Conservation (phyloP, 352 stramenopile genomes). For the Phytophthora tentaculata region DNA sequence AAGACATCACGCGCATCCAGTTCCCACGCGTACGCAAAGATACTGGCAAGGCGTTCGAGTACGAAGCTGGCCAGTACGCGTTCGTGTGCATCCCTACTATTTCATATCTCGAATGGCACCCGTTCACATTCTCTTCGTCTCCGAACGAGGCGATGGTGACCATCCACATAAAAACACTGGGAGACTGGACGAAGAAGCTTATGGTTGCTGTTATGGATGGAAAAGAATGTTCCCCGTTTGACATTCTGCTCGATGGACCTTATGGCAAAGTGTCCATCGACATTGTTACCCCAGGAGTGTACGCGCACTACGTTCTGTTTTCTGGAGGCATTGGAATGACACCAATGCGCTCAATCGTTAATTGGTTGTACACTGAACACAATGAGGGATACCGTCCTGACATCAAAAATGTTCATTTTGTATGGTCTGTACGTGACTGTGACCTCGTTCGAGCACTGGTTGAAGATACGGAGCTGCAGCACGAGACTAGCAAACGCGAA, state of each 20-base stretch:
- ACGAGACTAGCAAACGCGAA: background rate
- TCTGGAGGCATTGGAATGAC: constrained; percentile 53
- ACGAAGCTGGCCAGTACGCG: constrained; percentile 59
- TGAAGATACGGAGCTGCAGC: background rate
- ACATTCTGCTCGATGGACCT: constrained; percentile 48
- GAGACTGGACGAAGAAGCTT: constrained; percentile 56
- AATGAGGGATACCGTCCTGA: constrained; percentile 13
- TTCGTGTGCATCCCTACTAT: constrained; percentile 79
- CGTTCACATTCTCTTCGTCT: constrained; percentile 82
- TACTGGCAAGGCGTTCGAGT: constrained; percentile 35
- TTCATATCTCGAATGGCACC: constrained; percentile 79
- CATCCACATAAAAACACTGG: constrained; percentile 55
- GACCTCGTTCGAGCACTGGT: constrained; percentile 36
- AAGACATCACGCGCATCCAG: constrained; percentile 37
- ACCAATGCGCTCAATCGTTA: constrained; percentile 45
- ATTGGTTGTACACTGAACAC: constrained; percentile 33
- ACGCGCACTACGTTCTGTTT: constrained; percentile 53
- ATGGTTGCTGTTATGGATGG: background rate
- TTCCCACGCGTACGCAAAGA: constrained; percentile 40
- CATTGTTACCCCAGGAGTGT: constrained; percentile 35
- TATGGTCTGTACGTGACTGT: constrained; percentile 43
- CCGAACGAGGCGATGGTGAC: constrained; percentile 57
- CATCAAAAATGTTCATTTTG: constrained; percentile 44
- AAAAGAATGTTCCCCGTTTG: constrained; percentile 33
- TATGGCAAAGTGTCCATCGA: constrained; percentile 37